These are phyloP conservation scores for Biscutella laevigata DNA, from an alignment of 441 rosid species.

Conservation along the genomic window DNA sequence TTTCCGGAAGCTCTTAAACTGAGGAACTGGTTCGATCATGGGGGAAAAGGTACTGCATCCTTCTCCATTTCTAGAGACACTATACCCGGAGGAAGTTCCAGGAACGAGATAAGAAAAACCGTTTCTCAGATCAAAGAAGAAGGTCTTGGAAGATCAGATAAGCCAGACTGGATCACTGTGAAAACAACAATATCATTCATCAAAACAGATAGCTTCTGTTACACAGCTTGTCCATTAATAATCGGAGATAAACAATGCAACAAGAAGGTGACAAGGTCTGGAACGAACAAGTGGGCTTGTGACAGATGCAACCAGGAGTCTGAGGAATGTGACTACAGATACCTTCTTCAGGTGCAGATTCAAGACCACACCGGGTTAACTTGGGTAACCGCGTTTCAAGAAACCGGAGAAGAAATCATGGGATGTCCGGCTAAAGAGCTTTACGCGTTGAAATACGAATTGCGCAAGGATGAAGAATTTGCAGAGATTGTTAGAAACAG, in stretches of 20 bases:
- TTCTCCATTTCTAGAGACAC: constrained; percentile 64
- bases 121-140: constrained; percentile 69
- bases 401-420: constrained; percentile 71
- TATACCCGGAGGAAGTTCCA: constrained; percentile 38
- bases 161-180: constrained; percentile 78
- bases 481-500: constrained; percentile 40
- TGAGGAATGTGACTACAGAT: constrained; percentile 75
- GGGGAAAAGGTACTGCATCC: constrained; percentile 48
- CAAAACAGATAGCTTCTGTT: constrained; percentile 69
- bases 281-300: constrained; percentile 58
- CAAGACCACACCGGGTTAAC: constrained; percentile 77
- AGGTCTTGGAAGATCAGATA: constrained; percentile 82
- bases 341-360: constrained; percentile 80
- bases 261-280: constrained; percentile 60
- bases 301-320: constrained; percentile 83
- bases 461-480: constrained; percentile 52
- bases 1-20: constrained; percentile 57
- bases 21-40: constrained; percentile 70
- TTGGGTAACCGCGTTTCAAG: constrained; percentile 91
- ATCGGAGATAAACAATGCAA: constrained; percentile 83
- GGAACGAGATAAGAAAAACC: constrained; percentile 57
- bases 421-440: constrained; percentile 68
- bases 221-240: constrained; percentile 83
- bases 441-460: constrained; percentile 47
- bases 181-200: constrained; percentile 56